These are phyloP conservation scores for Podila horticola DNA, from an alignment of 192 early-diverging fungal genomes.

Conservation along the genomic window DNA sequence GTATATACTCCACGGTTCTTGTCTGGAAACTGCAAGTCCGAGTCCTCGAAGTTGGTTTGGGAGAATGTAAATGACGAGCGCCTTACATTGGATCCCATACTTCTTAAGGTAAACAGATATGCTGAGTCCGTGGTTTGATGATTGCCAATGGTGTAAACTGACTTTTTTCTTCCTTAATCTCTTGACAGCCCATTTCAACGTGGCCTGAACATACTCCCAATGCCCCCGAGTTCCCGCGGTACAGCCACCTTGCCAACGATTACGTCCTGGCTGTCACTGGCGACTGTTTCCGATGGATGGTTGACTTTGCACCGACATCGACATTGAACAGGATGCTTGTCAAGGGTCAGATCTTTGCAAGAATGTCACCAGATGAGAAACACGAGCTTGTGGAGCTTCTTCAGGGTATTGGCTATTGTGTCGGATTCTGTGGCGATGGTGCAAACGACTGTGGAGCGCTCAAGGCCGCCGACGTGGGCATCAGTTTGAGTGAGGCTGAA, in stretches of 20 bases:
- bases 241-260: constrained; percentile 28
- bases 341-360: constrained; percentile 91
- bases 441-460: constrained; percentile 99
- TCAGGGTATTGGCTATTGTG: constrained; percentile 91
- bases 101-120: constrained; percentile 49
- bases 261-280: constrained; percentile 96
- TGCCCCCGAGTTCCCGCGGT: constrained; percentile 30
- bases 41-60: constrained; percentile 74
- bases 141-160: background rate
- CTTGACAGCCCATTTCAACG: background rate
- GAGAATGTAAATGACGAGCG: constrained; percentile 67
- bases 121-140: background rate
- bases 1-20: constrained; percentile 86
- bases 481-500: constrained; percentile 97
- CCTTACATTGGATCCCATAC: constrained; percentile 51
- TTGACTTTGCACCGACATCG: constrained; percentile 71
- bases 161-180: background rate
- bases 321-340: constrained; percentile 75
- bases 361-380: constrained; percentile 99
- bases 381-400: constrained; percentile 91
- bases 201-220: background rate
- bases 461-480: constrained; percentile 94
- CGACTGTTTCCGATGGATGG: constrained; percentile 96
- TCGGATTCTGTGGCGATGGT: constrained; percentile 98
- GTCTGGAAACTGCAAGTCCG: constrained; percentile 51